These are phyloP conservation scores for Kazachstania sp. DNA, from an alignment of 1,139 yeast species.

Conservation along the genomic window DNA sequence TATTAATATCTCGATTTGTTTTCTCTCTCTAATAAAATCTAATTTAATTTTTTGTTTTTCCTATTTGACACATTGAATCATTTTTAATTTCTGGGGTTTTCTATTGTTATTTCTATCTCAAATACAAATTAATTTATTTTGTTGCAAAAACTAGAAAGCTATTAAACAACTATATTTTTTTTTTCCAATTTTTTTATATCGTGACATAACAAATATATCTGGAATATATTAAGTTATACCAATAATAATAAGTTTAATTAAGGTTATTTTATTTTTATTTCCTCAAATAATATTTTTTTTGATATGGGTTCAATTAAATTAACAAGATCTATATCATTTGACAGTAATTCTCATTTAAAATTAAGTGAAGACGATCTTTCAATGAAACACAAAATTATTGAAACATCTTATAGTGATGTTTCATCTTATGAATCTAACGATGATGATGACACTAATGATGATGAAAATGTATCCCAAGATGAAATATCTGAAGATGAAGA, in stretches of 20 bases:
- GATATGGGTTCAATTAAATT: constrained; percentile 1
- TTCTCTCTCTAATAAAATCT: too few species aligned
- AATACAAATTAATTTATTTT: not conserved
- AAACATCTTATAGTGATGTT: constrained; percentile 15
- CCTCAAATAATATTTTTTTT: not conserved
- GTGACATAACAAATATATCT: too few species aligned
- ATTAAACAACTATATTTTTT: too few species aligned
- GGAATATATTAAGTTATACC: too few species aligned
- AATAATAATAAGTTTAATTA: not conserved
- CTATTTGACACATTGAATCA: too few species aligned
- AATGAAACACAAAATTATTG: constrained; percentile 16
- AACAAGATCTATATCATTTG: constrained; percentile 4
- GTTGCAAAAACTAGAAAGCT: too few species aligned
- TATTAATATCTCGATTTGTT: too few species aligned
- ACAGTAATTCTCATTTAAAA: not conserved
- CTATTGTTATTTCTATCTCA: not conserved
- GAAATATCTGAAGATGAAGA: too few species aligned
- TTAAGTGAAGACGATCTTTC: constrained; percentile 7
- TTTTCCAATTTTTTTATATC: too few species aligned
- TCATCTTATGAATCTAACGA: constrained; percentile 16
- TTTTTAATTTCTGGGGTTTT: too few species aligned
- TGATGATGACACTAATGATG: constrained; percentile 9
- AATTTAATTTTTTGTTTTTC: not conserved
- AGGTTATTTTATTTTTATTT: not conserved
- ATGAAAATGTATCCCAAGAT: too few species aligned